These are phyloP conservation scores for Brasenia schreberi DNA, from an alignment of 164 flowering plant species.

Conservation along the genomic window DNA sequence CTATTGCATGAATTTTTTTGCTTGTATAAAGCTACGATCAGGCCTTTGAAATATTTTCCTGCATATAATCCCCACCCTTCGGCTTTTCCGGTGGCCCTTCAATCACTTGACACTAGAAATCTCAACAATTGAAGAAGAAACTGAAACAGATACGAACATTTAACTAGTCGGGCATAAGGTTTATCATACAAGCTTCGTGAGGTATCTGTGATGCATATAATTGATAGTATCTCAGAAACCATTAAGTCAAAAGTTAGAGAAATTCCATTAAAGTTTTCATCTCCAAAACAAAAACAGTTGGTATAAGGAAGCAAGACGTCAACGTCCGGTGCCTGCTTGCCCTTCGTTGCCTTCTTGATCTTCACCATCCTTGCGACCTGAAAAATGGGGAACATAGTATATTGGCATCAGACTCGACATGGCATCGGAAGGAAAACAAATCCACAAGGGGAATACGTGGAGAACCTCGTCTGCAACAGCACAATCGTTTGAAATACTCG, in stretches of 20 bases:
- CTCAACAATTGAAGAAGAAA: no score
- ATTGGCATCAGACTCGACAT: not conserved
- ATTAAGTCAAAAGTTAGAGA: not conserved
- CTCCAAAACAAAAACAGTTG: not conserved
- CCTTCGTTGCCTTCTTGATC: not conserved
- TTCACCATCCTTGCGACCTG: not conserved
- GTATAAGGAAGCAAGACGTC: not conserved
- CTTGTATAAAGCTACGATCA: no score
- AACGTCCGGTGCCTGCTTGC: not conserved
- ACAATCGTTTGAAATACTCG: constrained; percentile 12
- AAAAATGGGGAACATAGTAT: not conserved
- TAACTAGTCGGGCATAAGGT: no score
- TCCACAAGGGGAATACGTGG: constrained; percentile 1
- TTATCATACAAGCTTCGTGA: not conserved
- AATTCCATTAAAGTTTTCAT: not conserved
- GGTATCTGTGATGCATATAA: not conserved
- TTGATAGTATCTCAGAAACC: no score
- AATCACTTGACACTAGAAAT: no score
- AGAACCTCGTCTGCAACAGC: constrained; percentile 1
- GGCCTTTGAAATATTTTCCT: no score
- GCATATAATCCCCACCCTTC: no score
- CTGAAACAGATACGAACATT: no score
- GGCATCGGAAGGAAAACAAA: not conserved
- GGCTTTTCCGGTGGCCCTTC: no score
- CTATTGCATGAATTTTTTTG: no score